Conservation (phyloP, 106 monocot genomes). For the Agapanthus africanus region DNA sequence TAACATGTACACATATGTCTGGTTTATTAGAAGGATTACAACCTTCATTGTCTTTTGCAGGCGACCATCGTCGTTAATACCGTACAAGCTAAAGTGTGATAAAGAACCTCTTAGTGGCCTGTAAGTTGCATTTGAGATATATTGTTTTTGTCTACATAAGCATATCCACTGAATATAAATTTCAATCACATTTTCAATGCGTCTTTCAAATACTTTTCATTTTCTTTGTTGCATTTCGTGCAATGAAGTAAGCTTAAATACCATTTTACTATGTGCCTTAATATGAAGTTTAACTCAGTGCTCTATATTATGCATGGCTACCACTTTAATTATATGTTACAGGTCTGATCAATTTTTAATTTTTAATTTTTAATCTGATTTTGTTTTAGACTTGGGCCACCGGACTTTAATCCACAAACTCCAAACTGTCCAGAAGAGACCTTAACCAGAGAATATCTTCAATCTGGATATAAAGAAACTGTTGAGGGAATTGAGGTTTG, state of each 20-base stretch:
- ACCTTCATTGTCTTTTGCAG: slow-evolving; percentile 38
- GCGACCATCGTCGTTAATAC: slow-evolving; percentile 47
- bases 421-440: slow-evolving; percentile 91
- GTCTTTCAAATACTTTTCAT: too few relatives aligned
- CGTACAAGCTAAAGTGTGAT: slow-evolving; percentile 95
- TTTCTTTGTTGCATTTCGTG: too few relatives aligned
- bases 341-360: background rate
- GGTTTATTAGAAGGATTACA: too few relatives aligned
- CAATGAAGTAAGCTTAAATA: too few relatives aligned
- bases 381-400: slow-evolving; percentile 89
- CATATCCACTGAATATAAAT: too few relatives aligned
- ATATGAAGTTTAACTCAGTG: too few relatives aligned
- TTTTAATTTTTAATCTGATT: slow-evolving; percentile 6
- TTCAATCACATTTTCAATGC: too few relatives aligned
- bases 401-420: slow-evolving; percentile 88
- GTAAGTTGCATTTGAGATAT: slow-evolving; percentile 42
- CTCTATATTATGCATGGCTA: too few relatives aligned
- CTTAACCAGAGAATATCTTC: slow-evolving; percentile 77
- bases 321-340: too few relatives aligned
- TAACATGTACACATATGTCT: too few relatives aligned
- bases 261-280: too few relatives aligned
- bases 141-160: too few relatives aligned
- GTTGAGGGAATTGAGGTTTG: slow-evolving; percentile 98
- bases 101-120: slow-evolving; percentile 74
- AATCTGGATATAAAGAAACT: slow-evolving; percentile 90